Conservation (phyloP, 331 rosid genomes). For the Telfairia occidentalis region DNA sequence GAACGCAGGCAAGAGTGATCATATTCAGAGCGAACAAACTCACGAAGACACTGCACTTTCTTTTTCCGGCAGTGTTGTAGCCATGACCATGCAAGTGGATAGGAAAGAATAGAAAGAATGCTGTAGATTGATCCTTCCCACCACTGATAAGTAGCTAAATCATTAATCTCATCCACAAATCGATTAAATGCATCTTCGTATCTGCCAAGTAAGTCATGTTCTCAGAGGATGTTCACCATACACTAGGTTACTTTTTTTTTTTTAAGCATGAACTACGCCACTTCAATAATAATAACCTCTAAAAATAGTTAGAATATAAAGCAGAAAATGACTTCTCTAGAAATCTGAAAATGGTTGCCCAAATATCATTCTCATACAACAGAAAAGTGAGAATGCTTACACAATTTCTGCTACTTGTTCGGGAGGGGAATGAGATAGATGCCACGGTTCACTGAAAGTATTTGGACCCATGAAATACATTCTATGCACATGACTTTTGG, state of each 20-base stretch:
- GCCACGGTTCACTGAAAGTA: constrained; percentile 44
- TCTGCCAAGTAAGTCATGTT: constrained; percentile 22
- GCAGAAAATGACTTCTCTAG: background rate
- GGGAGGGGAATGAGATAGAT: constrained; percentile 43
- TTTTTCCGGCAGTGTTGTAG: constrained; percentile 32
- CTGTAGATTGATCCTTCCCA: constrained; percentile 49
- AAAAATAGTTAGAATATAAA: background rate
- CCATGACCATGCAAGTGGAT: constrained; percentile 48
- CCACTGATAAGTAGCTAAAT: constrained; percentile 35
- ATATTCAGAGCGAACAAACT: constrained; percentile 44
- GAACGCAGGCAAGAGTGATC: constrained; percentile 48
- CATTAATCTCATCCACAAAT: constrained; percentile 42
- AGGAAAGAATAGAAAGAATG: constrained; percentile 28
- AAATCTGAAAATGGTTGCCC: background rate
- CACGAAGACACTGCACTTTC: constrained; percentile 36
- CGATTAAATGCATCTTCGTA: constrained; percentile 45
- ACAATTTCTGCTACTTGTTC: constrained; percentile 37
- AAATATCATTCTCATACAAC: background rate
- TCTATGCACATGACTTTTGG: constrained; percentile 40
- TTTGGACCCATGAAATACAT: constrained; percentile 47
- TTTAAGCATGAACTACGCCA: too few species aligned
- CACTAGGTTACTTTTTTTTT: background rate
- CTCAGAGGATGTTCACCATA: background rate
- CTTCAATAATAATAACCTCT: background rate
- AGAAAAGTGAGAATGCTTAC: constrained; percentile 26